phyloP scores from a whole-genome alignment of 345 rosid species.

The Cardamine chenopodiifolia region DNA sequence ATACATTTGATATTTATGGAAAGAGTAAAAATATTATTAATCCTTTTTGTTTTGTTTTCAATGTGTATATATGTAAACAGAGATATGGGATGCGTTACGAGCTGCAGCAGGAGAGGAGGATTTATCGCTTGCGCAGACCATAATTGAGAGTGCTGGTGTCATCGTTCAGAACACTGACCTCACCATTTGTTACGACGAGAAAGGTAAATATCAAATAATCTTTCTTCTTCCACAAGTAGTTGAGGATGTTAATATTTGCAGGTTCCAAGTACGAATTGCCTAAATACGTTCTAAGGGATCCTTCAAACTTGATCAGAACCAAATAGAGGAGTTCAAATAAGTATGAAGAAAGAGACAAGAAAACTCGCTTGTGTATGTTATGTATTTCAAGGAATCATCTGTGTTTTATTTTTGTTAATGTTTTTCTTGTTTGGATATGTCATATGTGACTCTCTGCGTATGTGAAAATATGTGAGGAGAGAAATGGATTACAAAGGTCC shows the following conservation, averaged over 20 bases:
- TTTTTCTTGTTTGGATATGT: not conserved
- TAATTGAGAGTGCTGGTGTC: slow-evolving; percentile 79
- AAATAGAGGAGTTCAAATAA: slow-evolving; percentile 33
- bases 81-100: slow-evolving; percentile 91
- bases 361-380: slow-evolving; percentile 14
- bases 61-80: slow-evolving; percentile 43
- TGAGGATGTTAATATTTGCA: slow-evolving; percentile 36
- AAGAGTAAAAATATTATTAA: not conserved
- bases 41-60: not conserved
- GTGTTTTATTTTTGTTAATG: slow-evolving; percentile 16
- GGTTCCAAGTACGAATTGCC: slow-evolving; percentile 93
- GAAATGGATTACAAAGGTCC: no score
- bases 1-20: not conserved
- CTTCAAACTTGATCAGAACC: slow-evolving; percentile 71
- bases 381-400: not conserved
- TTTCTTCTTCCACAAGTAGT: not conserved
- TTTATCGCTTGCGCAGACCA: slow-evolving; percentile 64
- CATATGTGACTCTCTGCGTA: not conserved
- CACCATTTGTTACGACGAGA: slow-evolving; percentile 82
- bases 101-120: slow-evolving; percentile 81
- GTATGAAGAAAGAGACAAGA: slow-evolving; percentile 4
- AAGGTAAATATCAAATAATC: slow-evolving; percentile 51
- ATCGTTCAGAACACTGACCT: slow-evolving; percentile 72
- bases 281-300: slow-evolving; percentile 88
- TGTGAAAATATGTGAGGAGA: not conserved